These are phyloP conservation scores for Picea glauca DNA, from an alignment of 75 land plant genomes.

Conservation along the genomic window DNA sequence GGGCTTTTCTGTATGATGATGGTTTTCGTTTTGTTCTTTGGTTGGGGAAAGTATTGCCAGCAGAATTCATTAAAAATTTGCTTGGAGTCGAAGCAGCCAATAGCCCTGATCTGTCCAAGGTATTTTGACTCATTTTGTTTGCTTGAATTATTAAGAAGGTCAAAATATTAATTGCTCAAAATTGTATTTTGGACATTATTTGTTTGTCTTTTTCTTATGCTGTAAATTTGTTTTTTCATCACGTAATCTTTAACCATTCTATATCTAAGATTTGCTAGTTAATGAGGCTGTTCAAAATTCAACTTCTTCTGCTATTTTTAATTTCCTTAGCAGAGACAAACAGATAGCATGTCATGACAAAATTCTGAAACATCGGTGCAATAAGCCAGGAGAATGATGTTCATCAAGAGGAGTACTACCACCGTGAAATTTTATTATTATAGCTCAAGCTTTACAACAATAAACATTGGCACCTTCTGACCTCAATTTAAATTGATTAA, in stretches of 20 bases:
- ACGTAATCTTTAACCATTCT: neutral
- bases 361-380: neutral
- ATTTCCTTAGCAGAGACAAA: neutral
- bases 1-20: slow-evolving; percentile 71
- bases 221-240: neutral
- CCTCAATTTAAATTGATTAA: too few species aligned
- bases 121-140: slow-evolving; percentile 12
- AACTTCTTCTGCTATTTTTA: neutral
- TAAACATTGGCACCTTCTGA: neutral
- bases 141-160: neutral
- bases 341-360: neutral
- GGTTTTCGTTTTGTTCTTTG: slow-evolving; percentile 81
- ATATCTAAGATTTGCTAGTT: neutral
- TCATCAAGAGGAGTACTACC: neutral
- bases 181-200: neutral
- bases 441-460: neutral
- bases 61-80: slow-evolving; percentile 56
- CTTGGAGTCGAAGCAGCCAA: slow-evolving; percentile 62
- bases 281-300: neutral
- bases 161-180: neutral
- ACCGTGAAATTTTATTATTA: neutral
- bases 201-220: neutral
- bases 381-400: neutral
- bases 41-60: slow-evolving; percentile 74
- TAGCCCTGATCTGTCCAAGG: slow-evolving; percentile 69